These are phyloP conservation scores for Atkinsonella hypoxylon DNA, from an alignment of 2,329 filamentous ascomycete species.

Conservation along the genomic window DNA sequence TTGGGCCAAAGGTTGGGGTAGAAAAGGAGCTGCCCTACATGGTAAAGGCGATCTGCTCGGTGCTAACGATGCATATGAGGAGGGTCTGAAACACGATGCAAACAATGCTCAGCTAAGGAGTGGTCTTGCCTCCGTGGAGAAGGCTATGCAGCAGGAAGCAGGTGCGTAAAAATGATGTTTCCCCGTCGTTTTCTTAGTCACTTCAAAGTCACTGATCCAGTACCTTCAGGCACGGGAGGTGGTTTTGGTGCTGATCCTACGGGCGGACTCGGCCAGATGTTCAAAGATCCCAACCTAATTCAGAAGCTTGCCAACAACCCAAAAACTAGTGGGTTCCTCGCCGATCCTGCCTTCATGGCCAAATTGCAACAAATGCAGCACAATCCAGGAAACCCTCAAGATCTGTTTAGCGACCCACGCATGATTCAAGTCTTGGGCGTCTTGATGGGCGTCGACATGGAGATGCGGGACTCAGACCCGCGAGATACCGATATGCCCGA, in stretches of 20 bases:
- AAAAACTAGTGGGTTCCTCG: slow-evolving; percentile 74
- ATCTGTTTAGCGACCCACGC: slow-evolving; percentile 77
- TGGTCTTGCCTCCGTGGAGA: slow-evolving; percentile 72
- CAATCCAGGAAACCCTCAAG: slow-evolving; percentile 68
- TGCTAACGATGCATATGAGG: slow-evolving; percentile 81
- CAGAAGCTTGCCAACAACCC: slow-evolving; percentile 89
- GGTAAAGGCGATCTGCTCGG: slow-evolving; percentile 75
- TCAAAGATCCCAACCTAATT: slow-evolving; percentile 82
- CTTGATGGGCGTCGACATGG: slow-evolving; percentile 87
- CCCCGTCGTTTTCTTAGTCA: neutral
- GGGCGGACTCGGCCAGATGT: slow-evolving; percentile 79
- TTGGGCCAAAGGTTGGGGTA: slow-evolving; percentile 93
- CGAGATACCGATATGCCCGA: slow-evolving; percentile 68
- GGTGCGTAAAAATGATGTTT: slow-evolving; percentile 15
- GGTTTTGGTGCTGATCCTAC: slow-evolving; percentile 46
- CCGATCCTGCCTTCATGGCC: slow-evolving; percentile 76
- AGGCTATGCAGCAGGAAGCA: slow-evolving; percentile 60
- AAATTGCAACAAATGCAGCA: slow-evolving; percentile 73
- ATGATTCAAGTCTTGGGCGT: slow-evolving; percentile 93
- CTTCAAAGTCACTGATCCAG: slow-evolving; percentile 5
- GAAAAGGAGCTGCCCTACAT: slow-evolving; percentile 85
- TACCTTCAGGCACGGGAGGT: slow-evolving; percentile 10
- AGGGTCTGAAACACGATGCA: slow-evolving; percentile 87
- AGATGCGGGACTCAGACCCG: slow-evolving; percentile 27
- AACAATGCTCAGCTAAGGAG: slow-evolving; percentile 87